phyloP scores from a whole-genome alignment of 805 yeast genomes.

The Cyberlindnera samutprakarnensis region DNA sequence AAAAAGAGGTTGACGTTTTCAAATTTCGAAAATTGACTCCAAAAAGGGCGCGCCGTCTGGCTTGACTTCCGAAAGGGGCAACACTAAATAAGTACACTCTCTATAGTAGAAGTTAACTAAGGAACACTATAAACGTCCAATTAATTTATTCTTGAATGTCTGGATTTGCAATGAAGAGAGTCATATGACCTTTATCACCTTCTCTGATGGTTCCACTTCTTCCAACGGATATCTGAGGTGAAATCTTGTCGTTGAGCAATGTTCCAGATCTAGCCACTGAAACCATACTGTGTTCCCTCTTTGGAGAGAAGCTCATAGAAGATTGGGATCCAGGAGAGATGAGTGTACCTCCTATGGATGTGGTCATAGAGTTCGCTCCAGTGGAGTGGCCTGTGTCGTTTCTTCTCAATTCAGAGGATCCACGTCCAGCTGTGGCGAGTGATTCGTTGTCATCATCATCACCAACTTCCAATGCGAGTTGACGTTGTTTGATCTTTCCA shows the following conservation, averaged over 20 bases:
- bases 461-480: constrained; percentile 71
- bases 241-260: constrained; percentile 11
- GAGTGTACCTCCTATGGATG: constrained; percentile 1
- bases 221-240: constrained; percentile 19
- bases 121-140: too few species aligned
- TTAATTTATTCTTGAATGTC: constrained; percentile 43
- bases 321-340: constrained; percentile 9
- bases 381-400: constrained; percentile 7
- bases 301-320: constrained; percentile 8
- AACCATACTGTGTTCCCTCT: constrained; percentile 1
- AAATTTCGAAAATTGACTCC: too few species aligned
- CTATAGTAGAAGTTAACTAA: too few species aligned
- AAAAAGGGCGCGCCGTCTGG: too few species aligned
- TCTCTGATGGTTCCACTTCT: constrained; percentile 30
- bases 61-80: too few species aligned
- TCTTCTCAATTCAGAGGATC: constrained; percentile 13
- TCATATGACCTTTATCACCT: constrained; percentile 30
- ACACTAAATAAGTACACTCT: too few species aligned
- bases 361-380: neutral
- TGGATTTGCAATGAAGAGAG: constrained; percentile 52
- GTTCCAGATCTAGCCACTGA: constrained; percentile 18
- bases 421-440: constrained; percentile 2
- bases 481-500: constrained; percentile 54
- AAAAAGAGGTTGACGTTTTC: too few species aligned
- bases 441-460: constrained; percentile 38